These are phyloP conservation scores for Taphrina betulina DNA, from an alignment of 1,139 yeast genomes.

Conservation along the genomic window DNA sequence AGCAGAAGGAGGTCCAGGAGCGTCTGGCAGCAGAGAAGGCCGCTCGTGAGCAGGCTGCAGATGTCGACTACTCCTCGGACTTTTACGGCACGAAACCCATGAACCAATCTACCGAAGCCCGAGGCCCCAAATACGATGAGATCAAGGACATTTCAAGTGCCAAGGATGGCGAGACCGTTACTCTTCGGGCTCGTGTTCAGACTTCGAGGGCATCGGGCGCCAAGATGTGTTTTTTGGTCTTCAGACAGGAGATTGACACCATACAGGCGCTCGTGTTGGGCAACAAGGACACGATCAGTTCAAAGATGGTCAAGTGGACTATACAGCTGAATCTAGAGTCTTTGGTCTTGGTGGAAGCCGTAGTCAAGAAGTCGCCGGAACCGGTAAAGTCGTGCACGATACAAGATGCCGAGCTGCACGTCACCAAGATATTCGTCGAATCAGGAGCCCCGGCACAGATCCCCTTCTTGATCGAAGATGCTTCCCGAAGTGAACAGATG, in stretches of 20 bases:
- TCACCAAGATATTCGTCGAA: slow-evolving; percentile 69
- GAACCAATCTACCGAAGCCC: slow-evolving; percentile 70
- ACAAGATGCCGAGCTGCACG: slow-evolving; percentile 82
- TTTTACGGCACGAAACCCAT: slow-evolving; percentile 89
- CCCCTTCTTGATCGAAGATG: slow-evolving; percentile 94
- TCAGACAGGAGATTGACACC: slow-evolving; percentile 82
- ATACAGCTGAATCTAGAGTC: slow-evolving; percentile 82
- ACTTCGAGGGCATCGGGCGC: slow-evolving; percentile 85
- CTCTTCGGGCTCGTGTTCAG: slow-evolving; percentile 91
- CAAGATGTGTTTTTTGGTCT: slow-evolving; percentile 82
- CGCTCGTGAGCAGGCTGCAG: slow-evolving; percentile 72
- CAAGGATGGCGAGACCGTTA: slow-evolving; percentile 74
- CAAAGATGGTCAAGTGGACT: slow-evolving; percentile 97
- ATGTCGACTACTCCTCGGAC: slow-evolving; percentile 71
- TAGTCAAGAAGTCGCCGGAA: slow-evolving; percentile 78
- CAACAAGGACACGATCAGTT: slow-evolving; percentile 67
- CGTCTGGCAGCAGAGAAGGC: slow-evolving; percentile 83
- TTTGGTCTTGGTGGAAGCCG: slow-evolving; percentile 86
- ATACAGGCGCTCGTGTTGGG: slow-evolving; percentile 82
- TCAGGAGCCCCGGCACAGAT: slow-evolving; percentile 88
- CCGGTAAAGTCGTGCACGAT: slow-evolving; percentile 86
- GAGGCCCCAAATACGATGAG: slow-evolving; percentile 60
- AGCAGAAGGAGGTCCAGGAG: slow-evolving; percentile 90
- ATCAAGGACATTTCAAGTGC: slow-evolving; percentile 56
- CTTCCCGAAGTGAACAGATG: slow-evolving; percentile 89